Conservation (phyloP, 2,329 filamentous ascomycete genomes). For the Alternaria longipes region DNA sequence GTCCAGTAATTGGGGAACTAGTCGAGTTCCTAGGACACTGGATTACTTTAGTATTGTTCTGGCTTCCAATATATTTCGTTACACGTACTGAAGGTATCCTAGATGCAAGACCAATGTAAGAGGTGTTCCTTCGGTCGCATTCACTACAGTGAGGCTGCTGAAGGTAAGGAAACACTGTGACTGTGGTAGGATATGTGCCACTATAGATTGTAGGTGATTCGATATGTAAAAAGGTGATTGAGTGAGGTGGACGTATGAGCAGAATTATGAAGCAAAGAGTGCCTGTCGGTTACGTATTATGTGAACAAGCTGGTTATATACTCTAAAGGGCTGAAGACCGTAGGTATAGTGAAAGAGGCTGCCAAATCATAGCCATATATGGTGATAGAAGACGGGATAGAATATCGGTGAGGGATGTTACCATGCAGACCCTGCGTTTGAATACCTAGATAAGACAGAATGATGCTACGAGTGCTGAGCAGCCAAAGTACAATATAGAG, state of each 20-base stretch:
- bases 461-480: background rate
- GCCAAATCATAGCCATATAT: background rate
- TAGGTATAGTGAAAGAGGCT: background rate
- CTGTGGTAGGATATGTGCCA: background rate
- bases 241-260: background rate
- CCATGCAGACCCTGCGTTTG: background rate
- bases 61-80: background rate
- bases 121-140: background rate
- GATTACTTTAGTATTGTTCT: background rate
- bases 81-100: background rate
- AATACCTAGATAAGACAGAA: background rate
- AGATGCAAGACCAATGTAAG: background rate
- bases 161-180: fast-evolving
- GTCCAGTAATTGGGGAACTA: background rate
- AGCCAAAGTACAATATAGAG: fast-evolving
- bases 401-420: background rate
- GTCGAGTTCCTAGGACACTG: fast-evolving
- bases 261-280: background rate
- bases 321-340: background rate
- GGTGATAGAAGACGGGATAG: background rate
- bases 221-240: background rate
- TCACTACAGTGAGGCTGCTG: background rate
- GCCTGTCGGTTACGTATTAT: background rate
- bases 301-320: background rate
- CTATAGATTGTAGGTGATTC: background rate